Evolutionary conservation across 805 yeast genomes (phyloP).

Genomic region (Schwanniomyces yamadae): DNA sequence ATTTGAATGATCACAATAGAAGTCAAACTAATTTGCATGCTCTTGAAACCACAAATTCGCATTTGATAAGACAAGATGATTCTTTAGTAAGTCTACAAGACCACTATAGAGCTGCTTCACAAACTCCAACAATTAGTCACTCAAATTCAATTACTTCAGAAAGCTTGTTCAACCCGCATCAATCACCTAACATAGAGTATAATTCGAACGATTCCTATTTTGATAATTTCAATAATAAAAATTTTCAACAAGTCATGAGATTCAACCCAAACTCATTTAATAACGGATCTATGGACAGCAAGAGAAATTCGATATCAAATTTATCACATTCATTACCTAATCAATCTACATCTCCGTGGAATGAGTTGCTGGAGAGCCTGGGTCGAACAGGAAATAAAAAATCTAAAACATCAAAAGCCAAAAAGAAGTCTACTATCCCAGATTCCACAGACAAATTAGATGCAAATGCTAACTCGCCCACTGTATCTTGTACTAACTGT

Average conservation of each 20-base stretch:
- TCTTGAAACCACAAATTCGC: not conserved
- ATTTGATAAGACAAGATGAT: conserved; percentile 22
- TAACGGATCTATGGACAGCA: conserved; percentile 1
- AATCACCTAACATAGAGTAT: conserved; percentile 3
- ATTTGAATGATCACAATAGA: too few species aligned
- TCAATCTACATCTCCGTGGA: conserved; percentile 1
- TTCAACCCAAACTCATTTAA: conserved; percentile 2
- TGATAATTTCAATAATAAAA: conserved; percentile 8
- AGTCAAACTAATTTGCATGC: conserved; percentile 3
- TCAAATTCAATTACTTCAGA: conserved; percentile 8
- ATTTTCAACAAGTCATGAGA: conserved; percentile 1
- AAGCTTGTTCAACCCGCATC: not conserved
- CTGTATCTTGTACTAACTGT: conserved; percentile 74
- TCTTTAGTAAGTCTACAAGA: conserved; percentile 34
- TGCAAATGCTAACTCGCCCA: conserved; percentile 2
- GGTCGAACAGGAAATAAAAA: conserved; percentile 3
- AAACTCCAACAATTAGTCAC: conserved; percentile 15
- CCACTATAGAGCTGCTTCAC: conserved; percentile 19
- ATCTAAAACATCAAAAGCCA: conserved; percentile 6
- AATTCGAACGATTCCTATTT: conserved; percentile 8
- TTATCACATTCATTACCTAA: conserved; percentile 8
- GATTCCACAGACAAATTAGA: conserved; percentile 7
- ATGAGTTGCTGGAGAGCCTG: conserved; percentile 1
- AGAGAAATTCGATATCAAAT: not conserved
- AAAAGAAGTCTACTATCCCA: conserved; percentile 8